Percentiles rank a stretch among this genome's conserved stretches.
phyloP scores from a whole-genome alignment of 83 land plant species.

The Diphasiastrum complanatum region DNA sequence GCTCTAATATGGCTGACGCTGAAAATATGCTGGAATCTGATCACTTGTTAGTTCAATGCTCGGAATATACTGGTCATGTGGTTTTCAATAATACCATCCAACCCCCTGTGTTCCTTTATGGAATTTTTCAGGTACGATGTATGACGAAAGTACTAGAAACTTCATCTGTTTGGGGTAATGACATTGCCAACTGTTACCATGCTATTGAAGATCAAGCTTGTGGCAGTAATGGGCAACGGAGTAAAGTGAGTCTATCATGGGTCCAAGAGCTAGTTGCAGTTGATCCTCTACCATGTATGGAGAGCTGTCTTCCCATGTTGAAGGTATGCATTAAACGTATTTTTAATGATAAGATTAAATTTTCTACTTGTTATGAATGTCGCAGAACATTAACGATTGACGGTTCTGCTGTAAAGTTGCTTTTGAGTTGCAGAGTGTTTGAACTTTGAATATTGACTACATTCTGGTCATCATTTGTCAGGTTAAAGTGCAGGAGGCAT shows the following conservation, averaged over 20 bases:
- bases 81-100: not conserved
- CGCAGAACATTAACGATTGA: no score
- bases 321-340: no score
- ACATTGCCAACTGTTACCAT: conserved; percentile 21
- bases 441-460: no score
- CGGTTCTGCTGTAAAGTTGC: no score
- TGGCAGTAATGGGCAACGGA: not conserved
- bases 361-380: no score
- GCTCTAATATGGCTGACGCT: no score
- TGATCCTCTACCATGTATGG: conserved; percentile 31
- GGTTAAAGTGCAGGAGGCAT: no score
- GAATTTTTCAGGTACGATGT: conserved; percentile 11
- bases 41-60: no score
- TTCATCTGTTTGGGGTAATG: conserved; percentile 25
- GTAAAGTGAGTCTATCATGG: conserved; percentile 3
- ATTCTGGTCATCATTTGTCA: no score
- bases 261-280: conserved; percentile 20
- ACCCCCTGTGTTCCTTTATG: not conserved
- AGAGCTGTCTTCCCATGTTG: conserved; percentile 15
- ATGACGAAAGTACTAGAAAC: conserved; percentile 17
- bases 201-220: not conserved
- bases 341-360: no score
- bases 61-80: not conserved
- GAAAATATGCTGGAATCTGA: no score
- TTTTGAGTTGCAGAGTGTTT: no score